Conservation (phyloP, 345 rosid species). For the Syzygium grande region DNA sequence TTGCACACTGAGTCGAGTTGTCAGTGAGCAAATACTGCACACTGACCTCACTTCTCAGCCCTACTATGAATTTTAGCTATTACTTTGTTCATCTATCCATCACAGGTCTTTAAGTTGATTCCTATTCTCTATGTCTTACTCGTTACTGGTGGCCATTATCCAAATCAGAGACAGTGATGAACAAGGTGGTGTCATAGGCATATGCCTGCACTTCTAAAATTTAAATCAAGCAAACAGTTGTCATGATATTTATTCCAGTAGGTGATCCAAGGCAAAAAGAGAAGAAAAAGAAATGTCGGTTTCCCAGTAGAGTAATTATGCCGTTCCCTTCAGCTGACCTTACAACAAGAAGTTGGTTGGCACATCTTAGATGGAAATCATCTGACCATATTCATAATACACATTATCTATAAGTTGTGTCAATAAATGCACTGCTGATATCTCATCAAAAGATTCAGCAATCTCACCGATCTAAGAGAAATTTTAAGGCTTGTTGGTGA, state of each 20-base stretch:
- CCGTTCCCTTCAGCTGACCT: background rate
- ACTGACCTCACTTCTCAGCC: background rate
- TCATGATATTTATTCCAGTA: background rate
- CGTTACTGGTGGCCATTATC: background rate
- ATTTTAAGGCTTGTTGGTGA: conserved; percentile 91
- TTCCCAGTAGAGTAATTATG: background rate
- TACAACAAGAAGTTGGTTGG: conserved; percentile 1
- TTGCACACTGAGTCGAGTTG: background rate
- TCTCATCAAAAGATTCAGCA: background rate
- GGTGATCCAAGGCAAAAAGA: background rate
- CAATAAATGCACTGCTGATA: background rate
- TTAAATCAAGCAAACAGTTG: background rate
- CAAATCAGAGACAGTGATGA: background rate
- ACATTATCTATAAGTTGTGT: background rate
- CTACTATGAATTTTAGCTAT: background rate
- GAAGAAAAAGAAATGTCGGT: background rate
- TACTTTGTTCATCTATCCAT: background rate
- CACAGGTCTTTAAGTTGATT: background rate
- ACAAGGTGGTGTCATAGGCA: background rate
- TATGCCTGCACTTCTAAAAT: background rate
- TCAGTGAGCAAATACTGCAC: background rate
- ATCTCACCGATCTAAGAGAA: conserved; percentile 63
- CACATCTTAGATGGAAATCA: background rate
- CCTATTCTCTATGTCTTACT: background rate
- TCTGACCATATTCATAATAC: background rate